Base-by-base conservation (phyloP, 169 alveolate genomes). In the Cryptosporidium sp. region DNA sequence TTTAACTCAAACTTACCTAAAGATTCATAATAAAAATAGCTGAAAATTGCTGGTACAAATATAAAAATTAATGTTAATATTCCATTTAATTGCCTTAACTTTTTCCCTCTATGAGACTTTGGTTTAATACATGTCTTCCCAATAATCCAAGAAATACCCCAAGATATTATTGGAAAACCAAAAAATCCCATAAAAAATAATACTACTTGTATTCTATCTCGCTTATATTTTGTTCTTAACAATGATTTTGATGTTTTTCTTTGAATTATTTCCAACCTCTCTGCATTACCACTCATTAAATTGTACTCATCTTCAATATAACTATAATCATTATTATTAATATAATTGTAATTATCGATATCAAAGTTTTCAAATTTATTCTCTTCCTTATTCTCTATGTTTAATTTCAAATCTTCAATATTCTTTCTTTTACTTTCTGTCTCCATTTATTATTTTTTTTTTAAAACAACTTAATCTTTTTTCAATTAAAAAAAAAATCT, bases 21-120 rank as follows among this genome's bases (percentile, higher is more conserved):
- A 50, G 86, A 55, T 51, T 73, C 71, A 23, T 52, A 61, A 33
- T 80, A 80, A 21, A 80, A 61, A 39, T 26, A 41, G 7, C 39
- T 33, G 16, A 62, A 80, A n/a, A 65, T 23, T 35, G 69, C 41
- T 16, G 67, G 48, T 18, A 65, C 12, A 41, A 80, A 39, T 62
- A 80, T 80, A 41, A 39, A 62, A 23, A 73, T 16, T 58, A 80
- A 33, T 26, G 89, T 14, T 10, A 80, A 35, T 37, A 29, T 80
- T 6, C 89, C 89, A 65, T 80, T 80, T 14, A 80, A 29, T 43
- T 80, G 89, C 8, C 89, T 80, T 62, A 80, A 31, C 41, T 80
- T 80, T 31, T 62, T 62, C 2, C 89, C 89, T 62, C 67, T 80
- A 80, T 80, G 74, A 10, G 69, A 29, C 62, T 80, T 80, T 18